Evolutionary conservation across 345 rosid genomes (phyloP).

Genomic region (Eucalyptus virginea): DNA sequence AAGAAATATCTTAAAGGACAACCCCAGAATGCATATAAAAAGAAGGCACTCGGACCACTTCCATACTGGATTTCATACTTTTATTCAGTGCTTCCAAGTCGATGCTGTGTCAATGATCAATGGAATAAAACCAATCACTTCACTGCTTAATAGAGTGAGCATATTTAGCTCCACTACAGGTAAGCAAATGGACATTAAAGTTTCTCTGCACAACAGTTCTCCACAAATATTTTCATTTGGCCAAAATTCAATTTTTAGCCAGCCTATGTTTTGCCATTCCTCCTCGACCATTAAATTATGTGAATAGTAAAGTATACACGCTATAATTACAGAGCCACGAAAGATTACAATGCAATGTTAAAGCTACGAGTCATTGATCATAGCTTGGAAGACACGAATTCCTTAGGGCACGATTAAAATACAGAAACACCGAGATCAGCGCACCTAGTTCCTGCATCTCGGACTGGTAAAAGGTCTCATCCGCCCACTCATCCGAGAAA

Average conservation of each 20-base stretch:
- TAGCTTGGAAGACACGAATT: not conserved
- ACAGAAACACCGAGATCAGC: not conserved
- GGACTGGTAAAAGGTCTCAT: slow-evolving; percentile 33
- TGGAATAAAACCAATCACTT: not conserved
- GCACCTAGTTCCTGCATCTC: slow-evolving; percentile 34
- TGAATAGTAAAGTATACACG: not conserved
- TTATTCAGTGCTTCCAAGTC: not conserved
- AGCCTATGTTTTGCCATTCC: not conserved
- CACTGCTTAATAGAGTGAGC: not conserved
- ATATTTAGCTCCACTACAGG: not conserved
- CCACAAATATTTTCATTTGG: not conserved
- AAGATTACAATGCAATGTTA: not conserved
- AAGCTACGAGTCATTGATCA: not conserved
- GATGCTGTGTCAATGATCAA: not conserved
- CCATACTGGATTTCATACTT: not conserved
- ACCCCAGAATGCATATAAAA: not conserved
- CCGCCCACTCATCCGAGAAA: slow-evolving; percentile 51
- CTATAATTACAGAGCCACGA: not conserved
- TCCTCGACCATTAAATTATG: not conserved
- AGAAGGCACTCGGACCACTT: not conserved
- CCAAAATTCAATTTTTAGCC: not conserved
- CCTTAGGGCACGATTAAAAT: not conserved
- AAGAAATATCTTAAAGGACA: not conserved
- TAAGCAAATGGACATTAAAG: not conserved
- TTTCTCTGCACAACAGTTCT: not conserved